A percentile compares a stretch with the other conserved stretches of the same genome.
Conservation (phyloP, 2,329 filamentous ascomycete genomes). For the Botrytis fabae region DNA sequence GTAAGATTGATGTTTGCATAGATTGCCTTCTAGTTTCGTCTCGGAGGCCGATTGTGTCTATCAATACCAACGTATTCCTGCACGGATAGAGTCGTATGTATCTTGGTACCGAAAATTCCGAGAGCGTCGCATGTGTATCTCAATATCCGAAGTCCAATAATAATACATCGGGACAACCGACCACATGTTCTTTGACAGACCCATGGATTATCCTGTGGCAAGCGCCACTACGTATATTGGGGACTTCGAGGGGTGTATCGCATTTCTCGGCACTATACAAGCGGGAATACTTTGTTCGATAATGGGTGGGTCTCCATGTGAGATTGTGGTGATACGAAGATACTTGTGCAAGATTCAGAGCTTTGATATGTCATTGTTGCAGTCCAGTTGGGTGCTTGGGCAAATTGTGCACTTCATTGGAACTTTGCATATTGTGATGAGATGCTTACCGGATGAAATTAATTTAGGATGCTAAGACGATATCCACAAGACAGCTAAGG, state of each 20-base stretch:
- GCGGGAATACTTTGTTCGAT: background rate
- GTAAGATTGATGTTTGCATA: background rate
- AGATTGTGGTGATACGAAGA: background rate
- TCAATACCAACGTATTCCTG: background rate
- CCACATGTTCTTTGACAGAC: conserved; percentile 11
- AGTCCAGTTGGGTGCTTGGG: background rate
- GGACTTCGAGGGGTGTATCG: background rate
- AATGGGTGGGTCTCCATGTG: background rate
- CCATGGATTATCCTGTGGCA: conserved; percentile 1
- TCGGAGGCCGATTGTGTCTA: background rate
- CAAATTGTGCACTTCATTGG: background rate
- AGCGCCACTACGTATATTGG: conserved; percentile 17
- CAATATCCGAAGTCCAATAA: conserved; percentile 9
- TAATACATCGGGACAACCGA: conserved; percentile 4
- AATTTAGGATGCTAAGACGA: background rate
- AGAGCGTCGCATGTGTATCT: background rate
- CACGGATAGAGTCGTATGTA: background rate
- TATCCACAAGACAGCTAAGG: background rate
- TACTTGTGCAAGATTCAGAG: background rate
- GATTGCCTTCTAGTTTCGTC: background rate
- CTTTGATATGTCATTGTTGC: background rate
- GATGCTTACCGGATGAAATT: background rate
- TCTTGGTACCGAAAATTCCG: conserved; percentile 1
- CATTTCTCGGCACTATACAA: conserved; percentile 12
- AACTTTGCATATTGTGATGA: background rate